Conservation (phyloP, 2,329 filamentous ascomycete genomes). For the Aureobasidium uvarum region DNA sequence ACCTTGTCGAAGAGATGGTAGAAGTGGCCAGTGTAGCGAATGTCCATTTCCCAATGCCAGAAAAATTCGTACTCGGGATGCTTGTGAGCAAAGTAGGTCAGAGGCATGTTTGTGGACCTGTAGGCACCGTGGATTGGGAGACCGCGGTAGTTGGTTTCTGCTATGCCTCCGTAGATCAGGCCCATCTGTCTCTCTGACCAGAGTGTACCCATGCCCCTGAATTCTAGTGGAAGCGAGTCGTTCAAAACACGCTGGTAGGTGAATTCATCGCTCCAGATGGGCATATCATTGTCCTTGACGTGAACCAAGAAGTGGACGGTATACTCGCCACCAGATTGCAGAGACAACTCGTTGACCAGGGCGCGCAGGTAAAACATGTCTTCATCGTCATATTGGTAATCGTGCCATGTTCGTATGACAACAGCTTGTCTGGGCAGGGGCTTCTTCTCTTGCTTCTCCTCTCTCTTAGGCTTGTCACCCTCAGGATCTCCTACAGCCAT, state of each 20-base stretch:
- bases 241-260: conserved; percentile 66
- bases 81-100: conserved; percentile 86
- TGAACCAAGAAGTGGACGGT: conserved; percentile 80
- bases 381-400: conserved; percentile 74
- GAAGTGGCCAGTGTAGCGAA: conserved; percentile 85
- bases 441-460: conserved; percentile 34
- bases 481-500: conserved; percentile 39
- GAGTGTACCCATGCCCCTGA: conserved; percentile 53
- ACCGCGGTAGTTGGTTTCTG: conserved; percentile 53
- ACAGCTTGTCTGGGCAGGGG: conserved; percentile 66
- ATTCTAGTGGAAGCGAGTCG: conserved; percentile 49
- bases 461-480: conserved; percentile 27
- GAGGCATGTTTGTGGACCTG: conserved; percentile 83
- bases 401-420: conserved; percentile 78
- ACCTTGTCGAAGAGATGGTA: conserved; percentile 73
- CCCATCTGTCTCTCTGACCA: conserved; percentile 57
- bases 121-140: conserved; percentile 67
- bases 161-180: conserved; percentile 52
- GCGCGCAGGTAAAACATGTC: conserved; percentile 80
- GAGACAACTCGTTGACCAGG: conserved; percentile 72
- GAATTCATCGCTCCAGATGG: conserved; percentile 76
- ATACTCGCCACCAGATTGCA: conserved; percentile 79
- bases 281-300: conserved; percentile 73
- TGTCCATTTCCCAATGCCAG: conserved; percentile 96
- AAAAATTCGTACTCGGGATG: conserved; percentile 89